Percentiles rank a stretch among this genome's conserved stretches.
These are phyloP conservation scores for Borovskyia barvae DNA, from an alignment of 208 protist species.

Conservation along the genomic window DNA sequence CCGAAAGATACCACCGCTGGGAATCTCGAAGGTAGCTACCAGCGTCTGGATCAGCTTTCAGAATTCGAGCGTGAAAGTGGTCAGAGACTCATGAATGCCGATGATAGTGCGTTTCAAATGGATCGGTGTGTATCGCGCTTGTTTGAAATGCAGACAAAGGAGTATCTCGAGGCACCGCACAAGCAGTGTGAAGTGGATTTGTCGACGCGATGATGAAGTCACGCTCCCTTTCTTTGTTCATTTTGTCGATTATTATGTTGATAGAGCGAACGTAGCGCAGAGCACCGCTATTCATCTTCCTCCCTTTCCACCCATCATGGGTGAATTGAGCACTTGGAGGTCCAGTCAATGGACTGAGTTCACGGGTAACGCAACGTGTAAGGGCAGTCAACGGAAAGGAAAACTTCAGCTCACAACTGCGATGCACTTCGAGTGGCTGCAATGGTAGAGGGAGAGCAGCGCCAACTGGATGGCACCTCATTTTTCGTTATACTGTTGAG, in stretches of 20 bases:
- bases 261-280: too few species aligned
- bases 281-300: too few species aligned
- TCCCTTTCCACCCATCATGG: too few species aligned
- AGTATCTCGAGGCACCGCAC: slow-evolving; percentile 80
- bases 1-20: slow-evolving; percentile 27
- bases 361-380: too few species aligned
- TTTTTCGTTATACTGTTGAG: too few species aligned
- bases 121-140: slow-evolving; percentile 82
- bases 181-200: slow-evolving; percentile 21
- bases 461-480: too few species aligned
- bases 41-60: slow-evolving; percentile 43
- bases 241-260: not conserved
- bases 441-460: too few species aligned
- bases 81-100: slow-evolving; percentile 58
- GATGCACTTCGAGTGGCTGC: too few species aligned
- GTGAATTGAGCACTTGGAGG: too few species aligned
- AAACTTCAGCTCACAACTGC: too few species aligned
- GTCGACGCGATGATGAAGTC: slow-evolving; percentile 20
- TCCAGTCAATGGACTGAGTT: too few species aligned
- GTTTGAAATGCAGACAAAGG: slow-evolving; percentile 85
- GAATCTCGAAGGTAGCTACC: slow-evolving; percentile 10
- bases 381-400: too few species aligned
- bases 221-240: not conserved
- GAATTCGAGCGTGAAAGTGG: slow-evolving; percentile 76
- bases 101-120: slow-evolving; percentile 86